Conservation (phyloP, 176 grass and related monocot species). For the Echinochloa phyllopogon region DNA sequence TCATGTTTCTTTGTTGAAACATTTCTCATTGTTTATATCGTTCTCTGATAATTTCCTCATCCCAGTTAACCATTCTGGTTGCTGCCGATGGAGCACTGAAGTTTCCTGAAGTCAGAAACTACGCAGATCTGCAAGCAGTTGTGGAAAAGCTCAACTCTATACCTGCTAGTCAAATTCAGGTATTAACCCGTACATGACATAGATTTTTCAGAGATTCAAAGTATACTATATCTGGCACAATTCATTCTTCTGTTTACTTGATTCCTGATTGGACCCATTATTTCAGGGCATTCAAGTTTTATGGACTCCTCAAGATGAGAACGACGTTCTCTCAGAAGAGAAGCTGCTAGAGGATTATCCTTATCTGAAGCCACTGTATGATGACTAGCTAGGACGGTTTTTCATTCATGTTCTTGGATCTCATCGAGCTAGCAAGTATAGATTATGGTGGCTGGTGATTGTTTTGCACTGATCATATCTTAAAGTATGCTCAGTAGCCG, state of each 20-base stretch:
- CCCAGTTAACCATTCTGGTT: constrained; percentile 43
- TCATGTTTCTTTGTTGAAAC: not conserved
- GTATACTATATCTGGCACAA: too few species aligned
- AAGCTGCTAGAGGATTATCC: constrained; percentile 28
- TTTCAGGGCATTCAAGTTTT: constrained; percentile 35
- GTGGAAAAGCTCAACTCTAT: constrained; percentile 29
- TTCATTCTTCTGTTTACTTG: not conserved
- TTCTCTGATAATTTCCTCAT: not conserved
- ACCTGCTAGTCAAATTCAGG: not conserved
- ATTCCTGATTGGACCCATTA: not conserved
- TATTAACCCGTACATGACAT: not conserved
- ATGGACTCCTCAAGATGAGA: constrained; percentile 32
- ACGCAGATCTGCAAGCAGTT: constrained; percentile 14
- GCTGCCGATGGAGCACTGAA: constrained; percentile 37
- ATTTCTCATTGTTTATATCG: not conserved
- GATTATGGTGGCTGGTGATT: not conserved
- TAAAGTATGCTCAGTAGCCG: too few species aligned
- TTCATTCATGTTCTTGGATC: not conserved
- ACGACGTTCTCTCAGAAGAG: constrained; percentile 25
- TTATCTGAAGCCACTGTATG: constrained; percentile 19
- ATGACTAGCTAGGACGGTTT: not conserved
- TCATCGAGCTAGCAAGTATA: not conserved
- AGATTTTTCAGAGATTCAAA: not conserved
- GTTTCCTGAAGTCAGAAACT: constrained; percentile 2
- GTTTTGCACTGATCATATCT: not conserved